Percentiles rank a stretch among this genome's conserved stretches.
These are phyloP conservation scores for Phialophora expanda DNA, from an alignment of 2,329 filamentous ascomycete species.

Conservation along the genomic window DNA sequence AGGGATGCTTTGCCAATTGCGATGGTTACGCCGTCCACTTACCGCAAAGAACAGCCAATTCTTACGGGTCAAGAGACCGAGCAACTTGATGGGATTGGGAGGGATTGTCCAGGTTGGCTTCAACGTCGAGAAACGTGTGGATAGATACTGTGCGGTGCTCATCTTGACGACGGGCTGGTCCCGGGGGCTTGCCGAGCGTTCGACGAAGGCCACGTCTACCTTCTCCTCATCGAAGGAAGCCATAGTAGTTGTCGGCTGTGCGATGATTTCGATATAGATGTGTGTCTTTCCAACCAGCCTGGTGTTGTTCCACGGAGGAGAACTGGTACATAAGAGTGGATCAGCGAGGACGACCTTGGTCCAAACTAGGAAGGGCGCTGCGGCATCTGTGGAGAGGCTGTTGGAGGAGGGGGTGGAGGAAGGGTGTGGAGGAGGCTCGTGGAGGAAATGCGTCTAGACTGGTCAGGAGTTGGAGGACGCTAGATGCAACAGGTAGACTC, in stretches of 20 bases:
- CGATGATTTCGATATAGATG: neutral
- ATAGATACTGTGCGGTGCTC: neutral
- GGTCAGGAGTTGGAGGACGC: slow-evolving; percentile 1
- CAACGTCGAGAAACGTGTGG: slow-evolving; percentile 7
- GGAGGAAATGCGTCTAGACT: neutral
- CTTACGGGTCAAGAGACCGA: slow-evolving; percentile 3
- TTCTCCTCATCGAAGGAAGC: neutral
- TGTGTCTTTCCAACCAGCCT: neutral
- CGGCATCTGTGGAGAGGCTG: slow-evolving; percentile 1
- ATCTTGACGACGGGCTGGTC: neutral
- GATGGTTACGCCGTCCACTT: neutral
- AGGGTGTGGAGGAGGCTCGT: neutral
- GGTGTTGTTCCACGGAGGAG: neutral
- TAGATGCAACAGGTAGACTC: neutral
- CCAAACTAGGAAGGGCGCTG: neutral
- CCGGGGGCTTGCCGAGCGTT: neutral
- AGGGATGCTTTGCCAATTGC: neutral
- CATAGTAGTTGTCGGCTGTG: neutral
- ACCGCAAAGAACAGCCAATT: slow-evolving; percentile 13
- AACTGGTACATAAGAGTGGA: slow-evolving; percentile 4
- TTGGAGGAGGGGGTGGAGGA: slow-evolving; percentile 5
- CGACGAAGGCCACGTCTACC: neutral
- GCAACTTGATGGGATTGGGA: slow-evolving; percentile 4
- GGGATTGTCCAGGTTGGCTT: slow-evolving; percentile 8
- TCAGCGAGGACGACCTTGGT: neutral